Percentiles rank a stretch among this genome's conserved stretches.
These are phyloP conservation scores for Rhizophora apiculata DNA, from an alignment of 345 rosid genomes.

Conservation along the genomic window DNA sequence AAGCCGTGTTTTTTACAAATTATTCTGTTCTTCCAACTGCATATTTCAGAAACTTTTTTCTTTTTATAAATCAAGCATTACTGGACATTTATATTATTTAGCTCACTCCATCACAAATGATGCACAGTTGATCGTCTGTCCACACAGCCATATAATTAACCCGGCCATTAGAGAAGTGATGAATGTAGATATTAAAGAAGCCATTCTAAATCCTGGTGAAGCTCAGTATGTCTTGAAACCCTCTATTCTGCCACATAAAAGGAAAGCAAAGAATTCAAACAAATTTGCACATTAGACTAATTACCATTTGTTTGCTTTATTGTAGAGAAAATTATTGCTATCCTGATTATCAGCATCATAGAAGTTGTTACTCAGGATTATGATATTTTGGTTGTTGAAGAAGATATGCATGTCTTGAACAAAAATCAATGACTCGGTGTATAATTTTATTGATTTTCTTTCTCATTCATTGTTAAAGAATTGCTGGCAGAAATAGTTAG, in stretches of 20 bases:
- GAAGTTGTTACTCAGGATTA: conserved; percentile 68
- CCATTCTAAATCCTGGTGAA: conserved; percentile 83
- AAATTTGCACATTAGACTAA: background rate
- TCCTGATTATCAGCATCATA: too few relatives aligned
- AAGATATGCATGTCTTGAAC: conserved; percentile 35
- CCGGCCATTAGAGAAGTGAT: conserved; percentile 86
- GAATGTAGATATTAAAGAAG: conserved; percentile 81
- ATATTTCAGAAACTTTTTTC: too few relatives aligned
- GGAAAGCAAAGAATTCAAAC: conserved; percentile 2
- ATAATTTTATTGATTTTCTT: conserved; percentile 22
- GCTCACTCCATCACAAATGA: conserved; percentile 73
- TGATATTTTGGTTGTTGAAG: conserved; percentile 81
- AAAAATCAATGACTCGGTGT: background rate
- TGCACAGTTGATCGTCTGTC: conserved; percentile 83
- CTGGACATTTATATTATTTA: conserved; percentile 89
- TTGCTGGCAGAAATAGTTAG: conserved; percentile 65
- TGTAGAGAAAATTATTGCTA: too few relatives aligned
- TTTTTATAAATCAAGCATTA: background rate
- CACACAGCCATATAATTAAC: conserved; percentile 75
- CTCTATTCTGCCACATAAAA: background rate
- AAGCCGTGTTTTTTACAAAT: conserved; percentile 10
- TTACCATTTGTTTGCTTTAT: too few relatives aligned
- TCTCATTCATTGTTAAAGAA: conserved; percentile 39
- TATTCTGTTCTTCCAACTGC: background rate
- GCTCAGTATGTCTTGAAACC: conserved; percentile 61